phyloP scores from a whole-genome alignment of 2,329 filamentous ascomycete genomes.

The Fusarium cyanostomum region DNA sequence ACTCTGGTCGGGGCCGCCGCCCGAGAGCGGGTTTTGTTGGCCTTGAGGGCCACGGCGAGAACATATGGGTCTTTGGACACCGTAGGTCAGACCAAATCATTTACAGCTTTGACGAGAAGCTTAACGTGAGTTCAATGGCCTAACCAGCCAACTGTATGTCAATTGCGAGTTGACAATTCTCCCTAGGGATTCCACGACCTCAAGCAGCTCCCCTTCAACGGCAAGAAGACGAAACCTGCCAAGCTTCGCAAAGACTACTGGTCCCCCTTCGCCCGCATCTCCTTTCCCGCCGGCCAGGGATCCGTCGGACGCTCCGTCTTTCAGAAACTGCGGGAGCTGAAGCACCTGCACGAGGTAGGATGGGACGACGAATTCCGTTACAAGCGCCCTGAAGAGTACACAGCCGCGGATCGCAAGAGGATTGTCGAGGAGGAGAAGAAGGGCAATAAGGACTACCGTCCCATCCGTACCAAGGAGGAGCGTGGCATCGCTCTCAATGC shows the following conservation, averaged over 20 bases:
- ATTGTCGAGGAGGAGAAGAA: constrained; percentile 44
- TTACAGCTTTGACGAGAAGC: constrained; percentile 58
- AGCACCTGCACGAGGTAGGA: constrained; percentile 68
- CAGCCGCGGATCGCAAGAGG: constrained; percentile 47
- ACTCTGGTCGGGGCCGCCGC: constrained; percentile 37
- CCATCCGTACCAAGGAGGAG: constrained; percentile 51
- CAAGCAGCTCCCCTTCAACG: constrained; percentile 70
- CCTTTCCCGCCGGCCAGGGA: constrained; percentile 63
- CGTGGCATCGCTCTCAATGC: constrained; percentile 65
- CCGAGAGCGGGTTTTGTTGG: constrained; percentile 39
- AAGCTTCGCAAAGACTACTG: constrained; percentile 75
- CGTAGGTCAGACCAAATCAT: constrained; percentile 61
- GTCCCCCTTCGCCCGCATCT: constrained; percentile 67
- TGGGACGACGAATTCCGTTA: constrained; percentile 63
- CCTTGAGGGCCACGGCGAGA: constrained; percentile 61
- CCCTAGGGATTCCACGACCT: constrained; percentile 55
- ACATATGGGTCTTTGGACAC: constrained; percentile 66
- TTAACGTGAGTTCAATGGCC: constrained; percentile 54
- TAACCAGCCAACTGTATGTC: too few species aligned
- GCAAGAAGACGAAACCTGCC: constrained; percentile 71
- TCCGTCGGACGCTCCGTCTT: constrained; percentile 67
- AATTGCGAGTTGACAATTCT: not conserved
- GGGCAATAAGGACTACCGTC: constrained; percentile 45
- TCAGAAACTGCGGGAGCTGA: constrained; percentile 72
- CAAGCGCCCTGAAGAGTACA: constrained; percentile 50